Evolutionary conservation across 495 filamentous ascomycete species (phyloP).

Genomic region (Lichenothelia convexa): DNA sequence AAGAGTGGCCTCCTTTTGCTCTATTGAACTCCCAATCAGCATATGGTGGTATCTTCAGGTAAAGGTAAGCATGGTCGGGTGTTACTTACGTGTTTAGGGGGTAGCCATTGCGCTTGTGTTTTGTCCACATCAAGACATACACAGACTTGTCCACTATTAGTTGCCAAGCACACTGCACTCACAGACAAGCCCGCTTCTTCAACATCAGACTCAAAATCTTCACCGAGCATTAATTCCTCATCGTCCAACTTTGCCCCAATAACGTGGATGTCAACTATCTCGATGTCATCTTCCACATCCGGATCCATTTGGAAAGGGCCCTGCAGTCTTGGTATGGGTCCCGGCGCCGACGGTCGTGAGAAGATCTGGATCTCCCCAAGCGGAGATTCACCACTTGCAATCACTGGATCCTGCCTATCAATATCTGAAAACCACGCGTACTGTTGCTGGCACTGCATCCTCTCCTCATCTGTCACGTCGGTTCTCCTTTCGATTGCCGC

Average conservation of each 20-base stretch:
- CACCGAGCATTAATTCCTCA: conserved; percentile 33
- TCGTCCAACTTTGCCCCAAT: conserved; percentile 33
- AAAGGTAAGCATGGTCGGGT: too few relatives aligned
- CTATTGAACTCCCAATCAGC: too few relatives aligned
- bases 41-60: conserved; percentile 1
- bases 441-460: conserved; percentile 48
- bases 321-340: conserved; percentile 60
- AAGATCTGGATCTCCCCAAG: conserved; percentile 38
- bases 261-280: conserved; percentile 44
- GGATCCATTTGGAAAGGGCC: conserved; percentile 62
- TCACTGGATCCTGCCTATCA: conserved; percentile 52
- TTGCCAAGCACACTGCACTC: conserved; percentile 56
- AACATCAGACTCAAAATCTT: conserved; percentile 27
- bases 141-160: conserved; percentile 52
- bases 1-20: too few relatives aligned
- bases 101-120: conserved; percentile 72
- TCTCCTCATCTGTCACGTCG: conserved; percentile 32
- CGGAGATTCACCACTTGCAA: conserved; percentile 23
- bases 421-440: conserved; percentile 69
- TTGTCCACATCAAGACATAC: conserved; percentile 66
- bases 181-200: conserved; percentile 47
- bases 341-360: conserved; percentile 47
- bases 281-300: conserved; percentile 47
- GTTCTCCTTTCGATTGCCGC: conserved; percentile 40
- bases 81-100: conserved; percentile 14